Evolutionary conservation across 2,329 filamentous ascomycete species (phyloP), one percentile per base, ranked within the genome.

Genomic region (Tolypocladium ovalisporum): DNA sequence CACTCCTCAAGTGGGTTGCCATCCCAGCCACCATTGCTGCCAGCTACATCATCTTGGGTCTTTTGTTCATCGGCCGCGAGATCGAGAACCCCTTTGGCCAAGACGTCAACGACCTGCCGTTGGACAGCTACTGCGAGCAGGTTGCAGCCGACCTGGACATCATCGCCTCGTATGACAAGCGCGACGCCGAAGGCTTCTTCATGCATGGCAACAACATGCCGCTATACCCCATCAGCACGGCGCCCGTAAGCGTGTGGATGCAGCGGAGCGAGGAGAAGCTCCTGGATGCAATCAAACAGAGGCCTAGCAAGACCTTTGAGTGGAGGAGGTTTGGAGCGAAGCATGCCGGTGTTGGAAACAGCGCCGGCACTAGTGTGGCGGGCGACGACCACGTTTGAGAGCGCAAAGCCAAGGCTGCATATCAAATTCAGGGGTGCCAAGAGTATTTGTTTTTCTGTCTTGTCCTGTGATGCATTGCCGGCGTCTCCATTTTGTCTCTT

Each of bases 1-100:
- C 70, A 0, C 69, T 72, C 3, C 81, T 95, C 1, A 64, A 72
- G 9, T 94, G 87, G 86, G 79, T 91, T 62, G 86, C 89, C 15
- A 92, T 94, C 62, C 89, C 89, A 0, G 89, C 85, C 37, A 87
- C 85, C 51, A 75, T 92, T 19, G 79, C 77, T 4, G 86, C 86
- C 3, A 85, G 87, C 3, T 93, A 93, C 71, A 93, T 94, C 63
- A 93, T 94, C 68, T 82, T 94, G 59, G 88, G 88, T 29, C 83
- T 94, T 52, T 74, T 79, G 36, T 75, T 80, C 61, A 93, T 93
- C 65, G 89, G 89, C 42, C 83, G 84, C 61, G 89, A 94, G 71
- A 88, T 94, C 62, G 89, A 94, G 71, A 90, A 94, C 66, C 89
- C 89, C 7, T 94, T 94, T 69, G 89, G 89, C 58, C 79, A 85